These are phyloP conservation scores for Chalciporus sphaerocephalus DNA, from an alignment of 768 basidiomycete species.

Conservation along the genomic window DNA sequence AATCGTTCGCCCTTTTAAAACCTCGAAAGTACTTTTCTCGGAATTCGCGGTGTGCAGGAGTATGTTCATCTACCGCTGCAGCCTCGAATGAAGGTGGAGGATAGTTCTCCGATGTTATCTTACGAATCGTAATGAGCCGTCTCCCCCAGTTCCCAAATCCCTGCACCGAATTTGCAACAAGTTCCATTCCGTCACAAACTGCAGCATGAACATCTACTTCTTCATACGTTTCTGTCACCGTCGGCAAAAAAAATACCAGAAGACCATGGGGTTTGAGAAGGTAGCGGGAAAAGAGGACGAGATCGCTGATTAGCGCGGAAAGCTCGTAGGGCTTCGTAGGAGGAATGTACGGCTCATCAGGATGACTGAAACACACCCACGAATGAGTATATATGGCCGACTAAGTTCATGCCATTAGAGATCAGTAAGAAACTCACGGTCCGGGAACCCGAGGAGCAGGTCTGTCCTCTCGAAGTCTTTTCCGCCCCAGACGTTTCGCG, in stretches of 20 bases:
- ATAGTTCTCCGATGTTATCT: conserved; percentile 44
- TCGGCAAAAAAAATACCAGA: conserved; percentile 93
- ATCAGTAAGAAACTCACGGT: conserved; percentile 37
- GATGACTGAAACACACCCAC: conserved; percentile 18
- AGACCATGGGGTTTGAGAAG: conserved; percentile 81
- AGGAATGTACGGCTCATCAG: conserved; percentile 74
- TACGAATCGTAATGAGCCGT: conserved; percentile 90
- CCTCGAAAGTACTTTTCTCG: conserved; percentile 83
- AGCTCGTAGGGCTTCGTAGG: conserved; percentile 93
- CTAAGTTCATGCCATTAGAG: neutral
- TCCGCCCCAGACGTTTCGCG: conserved; percentile 75
- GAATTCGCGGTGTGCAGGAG: conserved; percentile 88
- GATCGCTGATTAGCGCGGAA: conserved; percentile 73
- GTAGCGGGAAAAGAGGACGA: conserved; percentile 77
- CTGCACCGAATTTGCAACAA: conserved; percentile 86
- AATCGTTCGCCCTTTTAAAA: conserved; percentile 49
- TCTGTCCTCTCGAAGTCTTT: conserved; percentile 37
- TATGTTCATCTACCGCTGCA: conserved; percentile 31
- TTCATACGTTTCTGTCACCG: conserved; percentile 86
- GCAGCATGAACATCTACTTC: conserved; percentile 78
- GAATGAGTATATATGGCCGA: neutral
- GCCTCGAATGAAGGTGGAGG: conserved; percentile 54
- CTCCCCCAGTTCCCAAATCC: conserved; percentile 95
- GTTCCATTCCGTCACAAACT: conserved; percentile 81
- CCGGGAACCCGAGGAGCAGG: conserved; percentile 34